Conservation (phyloP, 2,329 filamentous ascomycete species). For the Cyphellophora europaea region DNA sequence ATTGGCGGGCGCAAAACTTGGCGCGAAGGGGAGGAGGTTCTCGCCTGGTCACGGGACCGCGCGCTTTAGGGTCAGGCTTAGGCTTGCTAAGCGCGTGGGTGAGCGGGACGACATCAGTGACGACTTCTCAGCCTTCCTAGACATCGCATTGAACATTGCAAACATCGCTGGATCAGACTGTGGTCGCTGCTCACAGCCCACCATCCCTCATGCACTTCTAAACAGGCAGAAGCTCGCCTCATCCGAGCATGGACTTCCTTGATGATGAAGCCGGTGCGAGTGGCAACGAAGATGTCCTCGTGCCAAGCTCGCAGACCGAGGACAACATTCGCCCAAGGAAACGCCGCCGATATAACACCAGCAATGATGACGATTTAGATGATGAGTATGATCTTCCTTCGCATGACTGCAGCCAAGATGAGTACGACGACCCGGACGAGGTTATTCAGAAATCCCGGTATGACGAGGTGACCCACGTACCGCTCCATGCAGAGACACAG, state of each 20-base stretch:
- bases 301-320: constrained; percentile 15
- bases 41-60: too few relatives aligned
- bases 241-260: constrained; percentile 12
- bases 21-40: too few relatives aligned
- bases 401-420: constrained; percentile 3
- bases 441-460: constrained; percentile 16
- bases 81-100: too few relatives aligned
- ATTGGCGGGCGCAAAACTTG: too few relatives aligned
- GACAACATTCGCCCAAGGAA: constrained; percentile 13
- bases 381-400: constrained; percentile 15
- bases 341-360: constrained; percentile 8
- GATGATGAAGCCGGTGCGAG: constrained; percentile 8
- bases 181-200: too few relatives aligned
- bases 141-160: too few relatives aligned
- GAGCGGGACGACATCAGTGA: too few relatives aligned
- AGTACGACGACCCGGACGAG: constrained; percentile 6
- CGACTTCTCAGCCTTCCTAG: too few relatives aligned
- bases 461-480: constrained; percentile 26
- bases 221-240: too few relatives aligned
- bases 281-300: constrained; percentile 4
- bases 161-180: too few relatives aligned
- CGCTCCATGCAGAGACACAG: constrained; percentile 29
- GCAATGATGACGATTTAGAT: constrained; percentile 4
- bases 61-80: too few relatives aligned
- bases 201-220: too few relatives aligned